Evolutionary conservation across 108 stramenopile genomes (phyloP).

Genomic region (Skeletonema grethae): DNA sequence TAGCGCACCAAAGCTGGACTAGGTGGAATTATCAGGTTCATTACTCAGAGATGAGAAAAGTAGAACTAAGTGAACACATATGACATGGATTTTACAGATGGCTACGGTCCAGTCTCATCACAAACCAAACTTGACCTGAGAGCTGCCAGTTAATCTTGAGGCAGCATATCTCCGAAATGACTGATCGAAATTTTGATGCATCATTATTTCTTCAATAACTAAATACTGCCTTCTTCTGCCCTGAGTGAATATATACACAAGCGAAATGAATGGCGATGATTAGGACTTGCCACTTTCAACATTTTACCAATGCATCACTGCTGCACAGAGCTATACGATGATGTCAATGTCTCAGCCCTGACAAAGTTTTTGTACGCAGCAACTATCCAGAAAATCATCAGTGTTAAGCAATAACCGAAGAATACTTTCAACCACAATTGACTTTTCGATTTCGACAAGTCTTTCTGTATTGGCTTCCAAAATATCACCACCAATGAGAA

Average conservation of each 20-base stretch:
- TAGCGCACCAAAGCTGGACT: too few species aligned
- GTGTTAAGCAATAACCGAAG: conserved; percentile 31
- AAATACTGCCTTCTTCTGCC: not conserved
- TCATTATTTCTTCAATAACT: not conserved
- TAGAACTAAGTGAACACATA: not conserved
- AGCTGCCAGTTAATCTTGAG: too few species aligned
- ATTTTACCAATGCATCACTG: not conserved
- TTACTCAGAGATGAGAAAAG: too few species aligned
- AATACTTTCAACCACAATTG: conserved; percentile 36
- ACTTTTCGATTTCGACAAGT: conserved; percentile 24
- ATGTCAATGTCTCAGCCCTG: conserved; percentile 30
- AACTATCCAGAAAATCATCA: conserved; percentile 37
- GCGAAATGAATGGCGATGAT: not conserved
- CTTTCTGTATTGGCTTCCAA: conserved; percentile 28
- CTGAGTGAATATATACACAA: not conserved
- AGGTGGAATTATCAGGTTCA: too few species aligned
- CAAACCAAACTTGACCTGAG: not conserved
- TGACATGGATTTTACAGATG: too few species aligned
- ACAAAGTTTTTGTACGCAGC: conserved; percentile 31
- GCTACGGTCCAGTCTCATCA: not conserved
- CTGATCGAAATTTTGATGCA: not conserved
- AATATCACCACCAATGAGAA: conserved; percentile 33
- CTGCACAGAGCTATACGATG: not conserved
- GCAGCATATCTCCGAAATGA: not conserved
- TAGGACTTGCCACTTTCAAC: not conserved